phyloP scores from a whole-genome alignment of 495 filamentous ascomycete genomes.

The Aspergillus avenaceus region DNA sequence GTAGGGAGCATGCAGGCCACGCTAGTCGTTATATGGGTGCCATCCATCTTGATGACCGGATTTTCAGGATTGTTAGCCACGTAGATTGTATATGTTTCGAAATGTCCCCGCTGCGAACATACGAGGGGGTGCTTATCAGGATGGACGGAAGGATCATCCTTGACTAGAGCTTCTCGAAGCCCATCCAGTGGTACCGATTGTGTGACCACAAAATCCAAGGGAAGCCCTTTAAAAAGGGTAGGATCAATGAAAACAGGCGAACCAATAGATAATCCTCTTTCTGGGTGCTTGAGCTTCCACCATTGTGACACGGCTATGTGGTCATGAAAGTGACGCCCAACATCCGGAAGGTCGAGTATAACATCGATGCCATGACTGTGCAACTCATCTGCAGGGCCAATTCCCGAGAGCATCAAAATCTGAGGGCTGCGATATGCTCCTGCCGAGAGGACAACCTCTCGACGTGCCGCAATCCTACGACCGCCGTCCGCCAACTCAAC shows the following conservation, averaged over 20 bases:
- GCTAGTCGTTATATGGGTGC: conserved; percentile 4
- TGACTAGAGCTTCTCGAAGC: conserved; percentile 1
- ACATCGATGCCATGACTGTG: not conserved
- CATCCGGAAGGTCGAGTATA: not conserved
- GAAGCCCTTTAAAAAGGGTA: not conserved
- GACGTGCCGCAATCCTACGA: conserved; percentile 12
- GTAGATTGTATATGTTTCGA: conserved; percentile 1
- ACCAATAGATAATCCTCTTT: conserved; percentile 2
- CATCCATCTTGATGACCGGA: not conserved
- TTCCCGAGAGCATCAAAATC: conserved; percentile 34
- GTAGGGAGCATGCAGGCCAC: conserved; percentile 7
- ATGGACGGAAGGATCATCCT: not conserved
- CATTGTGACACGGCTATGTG: not conserved
- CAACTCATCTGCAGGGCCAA: conserved; percentile 22
- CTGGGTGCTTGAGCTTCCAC: conserved; percentile 4
- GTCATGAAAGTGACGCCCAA: conserved; percentile 2
- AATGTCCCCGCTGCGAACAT: not conserved
- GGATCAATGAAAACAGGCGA: not conserved
- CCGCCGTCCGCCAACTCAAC: conserved; percentile 22
- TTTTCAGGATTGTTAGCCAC: not conserved
- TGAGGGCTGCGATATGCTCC: conserved; percentile 30
- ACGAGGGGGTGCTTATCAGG: not conserved
- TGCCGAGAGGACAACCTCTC: conserved; percentile 30
- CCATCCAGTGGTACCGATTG: not conserved
- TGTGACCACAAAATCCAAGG: conserved; percentile 4